Evolutionary conservation across 2,329 filamentous ascomycete genomes (phyloP), one percentile per base, ranked within the genome.

Genomic region (Didymella arachidicola): DNA sequence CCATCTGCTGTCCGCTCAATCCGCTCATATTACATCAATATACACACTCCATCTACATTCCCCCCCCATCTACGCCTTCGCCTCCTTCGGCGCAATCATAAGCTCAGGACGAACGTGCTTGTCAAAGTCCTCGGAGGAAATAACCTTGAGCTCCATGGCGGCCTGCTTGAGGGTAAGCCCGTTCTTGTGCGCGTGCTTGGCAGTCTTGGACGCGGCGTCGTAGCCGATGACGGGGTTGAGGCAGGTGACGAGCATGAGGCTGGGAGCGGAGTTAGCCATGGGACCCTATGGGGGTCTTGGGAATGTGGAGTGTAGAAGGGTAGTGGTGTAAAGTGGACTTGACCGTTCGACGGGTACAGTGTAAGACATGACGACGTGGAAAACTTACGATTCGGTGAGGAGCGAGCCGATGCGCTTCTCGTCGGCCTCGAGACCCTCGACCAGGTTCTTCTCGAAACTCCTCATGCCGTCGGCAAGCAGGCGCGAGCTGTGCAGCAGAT

Each of bases 201-300:
- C 73, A 8, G 69, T 71, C 63, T 75, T 75, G 57, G 67, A 71
- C 26, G 73, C 73, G 26, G 68, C 66, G 48, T 75, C 73, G 57
- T 75, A 75, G 34, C 71, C 70, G 61, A 65, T 62, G 48, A 67
- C 61, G 53, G 61, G 63, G 60, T 72, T 71, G 26, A 69, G 65
- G 84, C 94, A 97, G 66, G 95, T 99, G 34, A 98, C 95, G 67
- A 98, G 86, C 95, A 99, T 99, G 72, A 99, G 86, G 75, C 92
- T 96, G 68, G 54, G 64, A 22, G 22, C 22, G 22, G 22, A 22
- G 22, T 22, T 22, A 22, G 22, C 22, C 2, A 3, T 22, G 22
- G 22, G 22, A 2, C 22, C 2, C 22, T 22, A 2, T 2, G 1
- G 22, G 22, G 22, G 22, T 22, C 22, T 22, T 22, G 22, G 22